phyloP scores from a whole-genome alignment of 2,329 filamentous ascomycete species.

The Grosmannia serpens region DNA sequence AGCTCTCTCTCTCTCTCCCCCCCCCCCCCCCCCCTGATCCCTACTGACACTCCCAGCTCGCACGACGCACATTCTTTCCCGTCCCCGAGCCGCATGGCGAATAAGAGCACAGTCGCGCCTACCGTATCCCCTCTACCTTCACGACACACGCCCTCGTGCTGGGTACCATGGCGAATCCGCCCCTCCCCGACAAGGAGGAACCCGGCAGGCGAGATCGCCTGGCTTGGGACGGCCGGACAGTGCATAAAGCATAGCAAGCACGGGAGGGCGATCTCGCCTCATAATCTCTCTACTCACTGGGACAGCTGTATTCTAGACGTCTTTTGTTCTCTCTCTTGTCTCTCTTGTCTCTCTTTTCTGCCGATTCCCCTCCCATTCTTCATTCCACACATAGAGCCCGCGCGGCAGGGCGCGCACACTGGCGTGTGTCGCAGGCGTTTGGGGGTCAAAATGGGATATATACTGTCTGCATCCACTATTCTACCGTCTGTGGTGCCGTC shows the following conservation, averaged over 20 bases:
- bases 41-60: constrained; percentile 8
- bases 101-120: background rate
- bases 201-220: background rate
- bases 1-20: background rate
- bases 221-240: background rate
- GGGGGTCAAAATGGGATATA: background rate
- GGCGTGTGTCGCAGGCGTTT: constrained; percentile 9
- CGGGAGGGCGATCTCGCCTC: background rate
- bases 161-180: background rate
- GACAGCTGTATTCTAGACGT: constrained; percentile 3
- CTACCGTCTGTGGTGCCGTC: background rate
- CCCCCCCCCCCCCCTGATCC: background rate
- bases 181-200: background rate
- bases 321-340: background rate
- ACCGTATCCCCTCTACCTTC: background rate
- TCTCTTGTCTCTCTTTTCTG: background rate
- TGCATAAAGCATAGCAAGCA: constrained; percentile 1
- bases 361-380: background rate
- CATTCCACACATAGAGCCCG: constrained; percentile 6
- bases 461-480: background rate
- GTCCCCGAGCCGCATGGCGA: constrained; percentile 2
- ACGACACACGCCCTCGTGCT: background rate
- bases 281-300: constrained; percentile 10
- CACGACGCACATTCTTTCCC: constrained; percentile 16
- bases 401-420: constrained; percentile 7